Base-by-base conservation (phyloP, 2,329 filamentous ascomycete species). In the Phoma sp. region DNA sequence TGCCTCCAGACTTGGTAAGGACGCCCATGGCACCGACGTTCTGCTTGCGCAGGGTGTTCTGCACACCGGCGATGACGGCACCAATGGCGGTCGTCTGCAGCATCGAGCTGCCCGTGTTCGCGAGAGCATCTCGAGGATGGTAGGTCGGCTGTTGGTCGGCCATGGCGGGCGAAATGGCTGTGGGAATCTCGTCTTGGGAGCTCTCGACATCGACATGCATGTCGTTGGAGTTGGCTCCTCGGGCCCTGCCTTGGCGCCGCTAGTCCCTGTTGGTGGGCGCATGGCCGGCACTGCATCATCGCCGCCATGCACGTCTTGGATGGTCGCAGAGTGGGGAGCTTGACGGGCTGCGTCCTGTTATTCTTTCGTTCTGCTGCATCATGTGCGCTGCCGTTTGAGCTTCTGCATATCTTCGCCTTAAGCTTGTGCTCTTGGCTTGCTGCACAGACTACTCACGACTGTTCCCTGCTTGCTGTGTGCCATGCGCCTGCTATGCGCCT, bases 11-110 rank as follows among this genome's bases (percentile, higher is more conserved):
- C 70, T 87, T 86, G 41, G 90, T 90, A 74, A 98, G 88, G 70
- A 96, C 84, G 64, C 90, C 90, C 81, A 88, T 85, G 59, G 88
- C 84, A 67, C 92, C 91, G 63, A 95, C 82, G 76, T 96, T 96
- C 74, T 86, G 84, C 81, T 87, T 92, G 51, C 88, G 84, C 67
- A 97, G 84, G 55, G 92, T 91, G 81, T 96, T 98, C 81, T 93
- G 90, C 63, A 96, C 83, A 51, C 90, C 88, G 45, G 91, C 89
- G 57, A 89, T 75, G 76, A 92, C 83, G 72, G 90, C 79, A 68
- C 92, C 92, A 57, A 84, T 84, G 56, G 80, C 79, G 70, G 87
- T 86, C 58, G 88, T 87, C 67, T 91, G 77, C 61, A 87, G 70
- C 36, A 84, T 85, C 58, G 86, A 85, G 74, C 85, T 86, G 72